Evolutionary conservation across 176 grass and related monocot species (phyloP), one percentile per base, ranked within the genome.

Genomic region (Rhynchospora breviuscula): DNA sequence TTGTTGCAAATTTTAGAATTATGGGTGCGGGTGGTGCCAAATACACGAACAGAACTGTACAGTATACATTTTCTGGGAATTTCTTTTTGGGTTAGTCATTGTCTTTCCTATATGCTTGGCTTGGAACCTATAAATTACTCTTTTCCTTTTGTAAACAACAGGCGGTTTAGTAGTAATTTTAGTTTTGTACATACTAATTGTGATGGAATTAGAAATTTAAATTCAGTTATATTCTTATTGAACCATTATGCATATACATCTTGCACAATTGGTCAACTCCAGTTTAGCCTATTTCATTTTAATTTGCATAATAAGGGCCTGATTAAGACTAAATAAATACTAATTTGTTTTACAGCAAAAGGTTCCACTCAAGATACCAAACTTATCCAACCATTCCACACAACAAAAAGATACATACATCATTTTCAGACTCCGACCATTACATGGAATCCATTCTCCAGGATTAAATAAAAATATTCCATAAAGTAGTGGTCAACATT

Each of bases 21-120:
- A 52, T 29, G 71, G 17, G 78, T 13, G n/a, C n/a, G n/a, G n/a
- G n/a, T n/a, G n/a, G n/a, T n/a, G 86, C 62, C 59, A 89, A 11
- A 40, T 6, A 10, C 33, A 51, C 44, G 33, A 86, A 17, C 15
- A 71, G 86, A 63, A 56, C 64, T 80, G 31, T n/a, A 25, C 17
- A 12, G 18, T 63, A 17, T 47, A 1, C 60, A 26, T 4, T 79
- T 56, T 70, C 58, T 4, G 35, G 44, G 31, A 74, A 17, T 8
- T 17, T 45, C 2, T 46, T 45, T 74, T 45, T 74, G 29, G 0
- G 18, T 6, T 45, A 48, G 7, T 74, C 7, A 3, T 46, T 18
- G 15, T 56, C 12, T 43, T 60, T 47, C 56, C 0, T 14, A 72
- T 13, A 75, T 10, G 21, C 11, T 75, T 75, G 3, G 21, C 49